Base-by-base conservation (phyloP, 768 basidiomycete genomes). In the Kwoniella pini region DNA sequence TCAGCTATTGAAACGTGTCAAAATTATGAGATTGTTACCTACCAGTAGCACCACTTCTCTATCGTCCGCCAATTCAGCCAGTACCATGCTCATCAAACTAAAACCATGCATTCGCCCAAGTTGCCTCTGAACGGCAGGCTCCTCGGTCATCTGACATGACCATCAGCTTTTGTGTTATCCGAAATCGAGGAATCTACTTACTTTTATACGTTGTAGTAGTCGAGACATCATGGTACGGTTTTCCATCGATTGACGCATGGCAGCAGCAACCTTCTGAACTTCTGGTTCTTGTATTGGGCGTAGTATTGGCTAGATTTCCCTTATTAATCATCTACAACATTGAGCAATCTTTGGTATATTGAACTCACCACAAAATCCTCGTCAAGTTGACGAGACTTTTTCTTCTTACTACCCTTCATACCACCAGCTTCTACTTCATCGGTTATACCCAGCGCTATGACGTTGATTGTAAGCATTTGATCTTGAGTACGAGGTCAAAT, bases 61-160 rank as follows among this genome's bases (percentile, higher is more conserved):
- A 71, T 98, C 91, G 17, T 83, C 81, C 11, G 72, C 72, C 65
- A 91, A 81, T 70, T 97, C 92, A 36, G 88, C 85, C 28, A 98
- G 80, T 38, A 97, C 83, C 71, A 89, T 90, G 44, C 85, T 87
- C 91, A 98, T 94, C 15, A 93, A 81, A 78, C 88, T 89, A 76
- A 94, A 90, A 1, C 94, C 94, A 73, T 96, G 91, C 71, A 97
- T 81, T 4, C 92, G 88, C 85, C 96, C 88, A 48, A 98, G 82
- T 75, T 91, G 71, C 28, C 90, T 83, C 24, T 92, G 81, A 12
- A 91, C 86, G 0, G 85, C 82, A 43, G 85, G 83, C 62, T 95
- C 91, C 38, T 88, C 86, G 1, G 95, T 95, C 59, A 95, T 86
- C 93, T 95, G 56, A n/a, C 10, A 17, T 2, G 38, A 5, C 64